These are phyloP conservation scores for Cordyceps farinosa DNA, from an alignment of 2,329 filamentous ascomycete species.

Conservation along the genomic window DNA sequence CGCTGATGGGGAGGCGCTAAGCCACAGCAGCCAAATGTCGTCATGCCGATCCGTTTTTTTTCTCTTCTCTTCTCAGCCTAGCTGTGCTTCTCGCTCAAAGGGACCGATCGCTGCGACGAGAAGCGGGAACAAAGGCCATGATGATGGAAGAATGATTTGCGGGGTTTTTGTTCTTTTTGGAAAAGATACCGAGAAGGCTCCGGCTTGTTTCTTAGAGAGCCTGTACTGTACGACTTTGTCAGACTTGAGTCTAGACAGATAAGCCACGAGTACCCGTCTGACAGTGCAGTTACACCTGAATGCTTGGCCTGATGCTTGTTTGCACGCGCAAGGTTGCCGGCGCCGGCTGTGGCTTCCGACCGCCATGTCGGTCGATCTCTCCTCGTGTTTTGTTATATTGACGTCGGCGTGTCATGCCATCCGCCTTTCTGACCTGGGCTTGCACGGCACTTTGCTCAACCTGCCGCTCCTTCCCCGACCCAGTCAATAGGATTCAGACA, in stretches of 20 bases:
- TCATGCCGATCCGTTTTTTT: constrained; percentile 9
- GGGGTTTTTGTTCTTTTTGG: not conserved
- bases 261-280: not conserved
- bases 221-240: not conserved
- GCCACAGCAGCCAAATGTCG: constrained; percentile 11
- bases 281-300: not conserved
- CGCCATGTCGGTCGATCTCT: constrained; percentile 11
- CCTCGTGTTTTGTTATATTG: not conserved
- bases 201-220: not conserved
- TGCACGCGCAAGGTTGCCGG: not conserved
- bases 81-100: constrained; percentile 1
- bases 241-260: not conserved
- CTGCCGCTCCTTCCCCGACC: too few relatives aligned
- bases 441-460: not conserved
- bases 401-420: not conserved
- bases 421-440: not conserved
- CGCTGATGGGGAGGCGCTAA: not conserved
- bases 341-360: constrained; percentile 12
- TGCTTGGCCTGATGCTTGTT: constrained; percentile 10
- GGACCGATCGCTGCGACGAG: not conserved
- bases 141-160: not conserved
- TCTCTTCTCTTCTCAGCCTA: not conserved
- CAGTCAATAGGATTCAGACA: not conserved
- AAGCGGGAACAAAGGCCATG: not conserved
- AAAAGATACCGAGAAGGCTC: not conserved